These are phyloP conservation scores for Cylindrodendrum hubeiense DNA, from an alignment of 2,329 filamentous ascomycete species.

Conservation along the genomic window DNA sequence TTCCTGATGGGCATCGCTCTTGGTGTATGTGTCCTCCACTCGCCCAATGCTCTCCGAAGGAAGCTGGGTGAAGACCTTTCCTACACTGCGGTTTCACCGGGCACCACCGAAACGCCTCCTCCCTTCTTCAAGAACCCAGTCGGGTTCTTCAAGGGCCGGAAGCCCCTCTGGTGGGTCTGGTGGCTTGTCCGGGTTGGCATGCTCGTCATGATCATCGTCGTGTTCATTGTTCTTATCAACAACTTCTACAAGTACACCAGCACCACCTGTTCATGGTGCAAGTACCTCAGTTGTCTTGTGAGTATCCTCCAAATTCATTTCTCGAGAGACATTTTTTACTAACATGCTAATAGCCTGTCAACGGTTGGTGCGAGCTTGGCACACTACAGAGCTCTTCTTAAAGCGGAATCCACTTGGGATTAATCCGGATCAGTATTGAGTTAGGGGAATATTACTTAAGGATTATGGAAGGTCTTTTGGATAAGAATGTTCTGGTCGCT, in stretches of 20 bases:
- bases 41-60: slow-evolving; percentile 82
- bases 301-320: slow-evolving; percentile 56
- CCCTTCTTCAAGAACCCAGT: slow-evolving; percentile 72
- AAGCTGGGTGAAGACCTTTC: slow-evolving; percentile 79
- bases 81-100: slow-evolving; percentile 75
- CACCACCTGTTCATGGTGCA: slow-evolving; percentile 89
- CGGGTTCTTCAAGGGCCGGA: slow-evolving; percentile 91
- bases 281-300: slow-evolving; percentile 93
- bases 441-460: slow-evolving; percentile 1
- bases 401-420: slow-evolving; percentile 3
- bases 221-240: slow-evolving; percentile 87
- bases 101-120: slow-evolving; percentile 60
- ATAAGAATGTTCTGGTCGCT: slow-evolving; percentile 25
- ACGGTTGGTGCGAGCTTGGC: slow-evolving; percentile 74
- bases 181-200: slow-evolving; percentile 87
- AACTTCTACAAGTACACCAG: slow-evolving; percentile 86
- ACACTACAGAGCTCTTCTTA: slow-evolving; percentile 43
- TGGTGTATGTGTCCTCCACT: slow-evolving; percentile 89
- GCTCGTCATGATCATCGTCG: slow-evolving; percentile 83
- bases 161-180: slow-evolving; percentile 97
- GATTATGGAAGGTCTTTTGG: slow-evolving; percentile 18
- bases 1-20: slow-evolving; percentile 92
- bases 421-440: not conserved
- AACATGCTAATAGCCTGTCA: slow-evolving; percentile 65
- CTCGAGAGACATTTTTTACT: slow-evolving; percentile 24